Evolutionary conservation across 2,329 filamentous ascomycete genomes (phyloP).

Genomic region (Chaetothyriales sp.): DNA sequence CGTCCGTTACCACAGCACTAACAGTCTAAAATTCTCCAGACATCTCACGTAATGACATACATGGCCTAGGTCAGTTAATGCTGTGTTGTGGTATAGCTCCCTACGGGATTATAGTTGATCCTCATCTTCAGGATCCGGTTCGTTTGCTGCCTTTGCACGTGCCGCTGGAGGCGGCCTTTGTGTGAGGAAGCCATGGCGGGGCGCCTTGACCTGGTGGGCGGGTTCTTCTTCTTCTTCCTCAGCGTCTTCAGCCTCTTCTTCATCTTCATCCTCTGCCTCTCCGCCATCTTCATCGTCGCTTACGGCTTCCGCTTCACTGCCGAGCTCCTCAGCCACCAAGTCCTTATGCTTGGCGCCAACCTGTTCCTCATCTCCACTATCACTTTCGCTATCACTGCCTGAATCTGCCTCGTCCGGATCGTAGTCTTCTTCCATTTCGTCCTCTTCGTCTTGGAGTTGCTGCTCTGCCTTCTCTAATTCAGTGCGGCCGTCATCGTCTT

Average conservation of each 20-base stretch:
- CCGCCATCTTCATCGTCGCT: slow-evolving; percentile 14
- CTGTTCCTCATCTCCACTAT: slow-evolving; percentile 24
- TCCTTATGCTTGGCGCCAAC: slow-evolving; percentile 20
- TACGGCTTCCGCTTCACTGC: slow-evolving; percentile 30
- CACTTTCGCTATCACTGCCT: slow-evolving; percentile 30
- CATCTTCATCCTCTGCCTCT: slow-evolving; percentile 3
- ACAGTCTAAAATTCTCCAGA: no score
- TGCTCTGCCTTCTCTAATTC: slow-evolving; percentile 44
- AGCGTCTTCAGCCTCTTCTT: slow-evolving; percentile 4
- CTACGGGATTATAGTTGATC: slow-evolving; percentile 7
- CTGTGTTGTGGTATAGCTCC: no score
- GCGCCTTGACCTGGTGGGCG: background rate
- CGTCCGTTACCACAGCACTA: no score
- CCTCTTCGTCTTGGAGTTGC: slow-evolving; percentile 28
- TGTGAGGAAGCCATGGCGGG: background rate
- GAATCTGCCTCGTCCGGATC: slow-evolving; percentile 35
- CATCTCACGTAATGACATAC: no score
- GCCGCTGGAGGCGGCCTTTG: background rate
- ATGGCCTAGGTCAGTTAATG: no score
- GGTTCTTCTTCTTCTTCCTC: slow-evolving; percentile 5
- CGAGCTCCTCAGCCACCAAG: slow-evolving; percentile 28
- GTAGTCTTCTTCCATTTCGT: slow-evolving; percentile 37
- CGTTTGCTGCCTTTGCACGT: background rate
- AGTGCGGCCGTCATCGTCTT: slow-evolving; percentile 37
- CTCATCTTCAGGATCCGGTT: slow-evolving; percentile 6